phyloP scores from a whole-genome alignment of 352 stramenopile genomes.

The Pythium phragmiticola region DNA sequence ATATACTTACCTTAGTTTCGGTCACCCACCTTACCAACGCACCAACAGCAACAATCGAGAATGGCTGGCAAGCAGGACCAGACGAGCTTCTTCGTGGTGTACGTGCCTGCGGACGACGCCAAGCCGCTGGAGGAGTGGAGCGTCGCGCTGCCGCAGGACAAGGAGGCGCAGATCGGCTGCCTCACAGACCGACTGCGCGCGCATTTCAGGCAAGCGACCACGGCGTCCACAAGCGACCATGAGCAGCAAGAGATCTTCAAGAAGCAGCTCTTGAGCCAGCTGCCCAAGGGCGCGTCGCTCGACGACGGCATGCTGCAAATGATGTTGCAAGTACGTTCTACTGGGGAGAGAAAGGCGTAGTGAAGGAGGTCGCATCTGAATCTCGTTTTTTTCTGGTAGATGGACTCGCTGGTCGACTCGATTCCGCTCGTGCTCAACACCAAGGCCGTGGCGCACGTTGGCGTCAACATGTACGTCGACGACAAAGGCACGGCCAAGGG shows the following conservation, averaged over 20 bases:
- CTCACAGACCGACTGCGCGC: slow-evolving; percentile 76
- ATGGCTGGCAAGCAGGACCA: slow-evolving; percentile 65
- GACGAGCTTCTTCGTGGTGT: slow-evolving; percentile 74
- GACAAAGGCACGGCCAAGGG: slow-evolving; percentile 89
- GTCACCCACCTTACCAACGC: no score
- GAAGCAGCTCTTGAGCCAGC: slow-evolving; percentile 69
- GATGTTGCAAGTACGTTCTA: slow-evolving; percentile 55
- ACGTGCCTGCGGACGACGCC: slow-evolving; percentile 52
- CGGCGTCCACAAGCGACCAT: slow-evolving; percentile 30
- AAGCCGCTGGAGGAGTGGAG: slow-evolving; percentile 72
- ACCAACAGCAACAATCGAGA: neutral
- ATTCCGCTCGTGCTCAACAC: slow-evolving; percentile 86
- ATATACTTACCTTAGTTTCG: neutral
- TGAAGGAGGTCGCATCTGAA: neutral
- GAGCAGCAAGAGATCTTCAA: slow-evolving; percentile 82
- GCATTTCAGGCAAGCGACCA: slow-evolving; percentile 67
- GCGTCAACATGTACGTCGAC: slow-evolving; percentile 90
- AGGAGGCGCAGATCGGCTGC: slow-evolving; percentile 76
- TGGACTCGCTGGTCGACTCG: slow-evolving; percentile 88
- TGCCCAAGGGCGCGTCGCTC: slow-evolving; percentile 61
- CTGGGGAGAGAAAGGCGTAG: neutral
- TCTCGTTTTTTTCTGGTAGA: slow-evolving; percentile 29
- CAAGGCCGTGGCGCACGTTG: slow-evolving; percentile 60
- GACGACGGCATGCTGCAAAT: slow-evolving; percentile 81
- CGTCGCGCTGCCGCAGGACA: slow-evolving; percentile 65